phyloP scores from a whole-genome alignment of 345 rosid genomes.

The Cardiospermum halicacabum region DNA sequence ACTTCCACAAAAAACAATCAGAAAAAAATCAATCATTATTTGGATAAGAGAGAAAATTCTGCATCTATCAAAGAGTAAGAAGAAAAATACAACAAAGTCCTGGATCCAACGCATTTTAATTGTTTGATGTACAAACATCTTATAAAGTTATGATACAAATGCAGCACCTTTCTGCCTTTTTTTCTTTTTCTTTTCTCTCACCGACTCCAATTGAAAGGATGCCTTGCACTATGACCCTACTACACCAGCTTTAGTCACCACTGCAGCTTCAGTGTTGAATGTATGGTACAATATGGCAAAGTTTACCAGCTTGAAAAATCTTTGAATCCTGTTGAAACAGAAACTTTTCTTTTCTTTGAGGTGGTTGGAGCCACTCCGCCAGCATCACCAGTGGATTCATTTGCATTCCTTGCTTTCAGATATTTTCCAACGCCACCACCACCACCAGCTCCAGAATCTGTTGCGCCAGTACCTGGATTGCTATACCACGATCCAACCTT shows the following conservation, averaged over 20 bases:
- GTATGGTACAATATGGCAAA: conserved; percentile 14
- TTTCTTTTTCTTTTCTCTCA: background rate
- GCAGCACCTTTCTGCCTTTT: background rate
- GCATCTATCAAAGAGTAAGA: background rate
- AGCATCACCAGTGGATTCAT: conserved; percentile 30
- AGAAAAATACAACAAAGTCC: background rate
- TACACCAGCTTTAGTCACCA: background rate
- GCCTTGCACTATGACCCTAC: conserved; percentile 1
- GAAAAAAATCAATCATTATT: background rate
- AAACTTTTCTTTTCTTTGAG: conserved; percentile 65
- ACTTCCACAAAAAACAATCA: background rate
- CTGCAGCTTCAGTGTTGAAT: background rate
- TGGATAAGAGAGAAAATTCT: background rate
- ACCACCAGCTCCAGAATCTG: conserved; percentile 41
- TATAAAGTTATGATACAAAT: conserved; percentile 10
- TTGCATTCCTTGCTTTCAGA: conserved; percentile 54
- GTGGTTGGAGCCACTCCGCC: conserved; percentile 27
- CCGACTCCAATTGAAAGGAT: conserved; percentile 14
- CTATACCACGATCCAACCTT: conserved; percentile 91
- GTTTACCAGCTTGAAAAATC: conserved; percentile 82
- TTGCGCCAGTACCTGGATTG: conserved; percentile 69
- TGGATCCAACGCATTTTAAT: conserved; percentile 5
- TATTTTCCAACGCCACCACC: conserved; percentile 72
- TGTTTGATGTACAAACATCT: conserved; percentile 7
- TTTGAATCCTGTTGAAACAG: conserved; percentile 42